Conservation (phyloP, 164 flowering plant genomes). For the Vitis vinifera region DNA sequence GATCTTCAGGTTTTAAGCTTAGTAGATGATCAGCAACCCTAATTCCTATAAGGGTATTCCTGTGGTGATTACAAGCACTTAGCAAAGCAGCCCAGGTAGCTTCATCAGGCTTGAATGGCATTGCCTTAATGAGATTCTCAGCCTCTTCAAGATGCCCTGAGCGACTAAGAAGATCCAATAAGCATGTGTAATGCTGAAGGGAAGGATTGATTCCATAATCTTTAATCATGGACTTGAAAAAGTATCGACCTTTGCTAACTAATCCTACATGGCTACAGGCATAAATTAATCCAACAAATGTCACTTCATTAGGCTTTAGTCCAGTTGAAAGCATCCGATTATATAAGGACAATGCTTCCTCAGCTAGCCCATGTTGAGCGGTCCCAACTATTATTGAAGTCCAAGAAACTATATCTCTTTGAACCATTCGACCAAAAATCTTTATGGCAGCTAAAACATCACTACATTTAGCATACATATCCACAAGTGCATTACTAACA, state of each 20-base stretch:
- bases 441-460: conserved; percentile 54
- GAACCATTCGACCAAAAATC: conserved; percentile 40
- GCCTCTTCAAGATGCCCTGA: conserved; percentile 82
- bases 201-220: conserved; percentile 66
- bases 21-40: conserved; percentile 60
- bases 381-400: conserved; percentile 84
- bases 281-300: conserved; percentile 77
- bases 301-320: conserved; percentile 76
- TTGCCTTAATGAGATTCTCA: conserved; percentile 47
- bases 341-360: conserved; percentile 62
- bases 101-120: conserved; percentile 88
- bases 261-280: conserved; percentile 90
- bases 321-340: conserved; percentile 61
- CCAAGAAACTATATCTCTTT: conserved; percentile 79
- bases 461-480: conserved; percentile 90
- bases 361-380: conserved; percentile 83
- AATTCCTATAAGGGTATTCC: conserved; percentile 47
- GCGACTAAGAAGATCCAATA: conserved; percentile 74
- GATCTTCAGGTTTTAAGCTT: conserved; percentile 50
- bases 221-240: conserved; percentile 61
- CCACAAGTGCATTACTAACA: conserved; percentile 66
- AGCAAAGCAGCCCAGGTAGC: conserved; percentile 79
- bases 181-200: conserved; percentile 79
- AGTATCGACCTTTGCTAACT: conserved; percentile 54
- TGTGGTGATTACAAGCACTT: conserved; percentile 71